Evolutionary conservation across 1,139 yeast genomes (phyloP), one percentile per base, ranked within the genome.

Genomic region (Petasospora rhodanensis): DNA sequence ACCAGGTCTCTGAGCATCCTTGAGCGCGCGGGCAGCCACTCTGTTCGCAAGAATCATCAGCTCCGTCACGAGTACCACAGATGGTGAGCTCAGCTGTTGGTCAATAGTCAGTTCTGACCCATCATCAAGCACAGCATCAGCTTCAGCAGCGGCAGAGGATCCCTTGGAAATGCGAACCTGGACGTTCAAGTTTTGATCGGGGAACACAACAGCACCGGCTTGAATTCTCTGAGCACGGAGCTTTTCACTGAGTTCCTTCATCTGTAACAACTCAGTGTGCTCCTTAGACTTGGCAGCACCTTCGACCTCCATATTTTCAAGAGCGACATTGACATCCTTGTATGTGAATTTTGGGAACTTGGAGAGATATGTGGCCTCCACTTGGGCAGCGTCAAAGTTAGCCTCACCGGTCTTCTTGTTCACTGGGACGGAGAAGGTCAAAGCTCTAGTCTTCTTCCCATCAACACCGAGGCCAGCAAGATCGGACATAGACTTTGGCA

Each of bases 31-130:
- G 0, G 89, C 89, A 2, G 79, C 70, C 2, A 79, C 58, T 19
- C 70, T 63, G 54, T 87, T 87, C 2, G 93, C 85, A 29, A 73
- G 61, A 20, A 89, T 71, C 97, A 89, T 89, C 36, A 82, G 58
- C 53, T 87, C 94, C 0, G 91, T 72, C 4, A 89, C 96, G 19
- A 89, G 58, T 4, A 62, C 47, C 27, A 70, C 73, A 0, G 87
- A 76, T 30, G 59, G 55, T 0, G 61, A 52, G 10, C 47, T 49
- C 14, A 18, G 28, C 24, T 52, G 51, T 10, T 51, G 48, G n/a
- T 42, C 43, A 32, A 61, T 44, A 10, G 18, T 18, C 7, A 42
- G 14, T 24, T 54, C 45, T 10, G 42, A 21, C 4, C 39, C 42
- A 23, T 41, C 48, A 24, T 33, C 40, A n/a, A 36, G 12, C 5